These are phyloP conservation scores for Flueggea neowawraea DNA, from an alignment of 441 rosid genomes.

Conservation along the genomic window DNA sequence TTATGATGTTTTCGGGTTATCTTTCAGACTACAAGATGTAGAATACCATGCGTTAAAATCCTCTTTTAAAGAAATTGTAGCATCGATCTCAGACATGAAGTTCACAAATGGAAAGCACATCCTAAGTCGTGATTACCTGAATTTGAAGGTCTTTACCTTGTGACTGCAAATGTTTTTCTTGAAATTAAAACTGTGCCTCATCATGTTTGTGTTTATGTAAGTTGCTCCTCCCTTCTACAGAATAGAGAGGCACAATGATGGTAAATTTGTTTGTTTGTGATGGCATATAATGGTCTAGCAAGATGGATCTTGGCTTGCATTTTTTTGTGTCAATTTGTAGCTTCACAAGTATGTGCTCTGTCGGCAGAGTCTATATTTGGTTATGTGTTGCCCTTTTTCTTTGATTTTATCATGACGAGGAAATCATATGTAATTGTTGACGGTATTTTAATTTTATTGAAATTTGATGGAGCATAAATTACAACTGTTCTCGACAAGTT, in stretches of 20 bases:
- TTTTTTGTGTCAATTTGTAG: background rate
- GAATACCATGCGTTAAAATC: conserved; percentile 46
- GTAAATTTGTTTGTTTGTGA: background rate
- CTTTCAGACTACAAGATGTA: conserved; percentile 56
- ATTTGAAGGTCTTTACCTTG: conserved; percentile 45
- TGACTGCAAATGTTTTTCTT: background rate
- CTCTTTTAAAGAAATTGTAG: conserved; percentile 60
- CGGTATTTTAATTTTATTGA: too few species aligned
- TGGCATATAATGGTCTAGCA: background rate
- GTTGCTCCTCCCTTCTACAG: background rate
- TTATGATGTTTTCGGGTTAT: conserved; percentile 21
- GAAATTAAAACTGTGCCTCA: conserved; percentile 11
- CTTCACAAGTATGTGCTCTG: background rate
- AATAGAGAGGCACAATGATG: background rate
- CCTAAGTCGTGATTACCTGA: conserved; percentile 71
- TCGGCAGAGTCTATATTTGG: background rate
- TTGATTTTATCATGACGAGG: background rate
- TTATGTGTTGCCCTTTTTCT: too few species aligned
- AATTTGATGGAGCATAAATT: conserved; percentile 7
- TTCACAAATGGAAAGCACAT: conserved; percentile 57
- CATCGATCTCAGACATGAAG: conserved; percentile 65
- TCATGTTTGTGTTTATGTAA: background rate
- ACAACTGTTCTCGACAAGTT: conserved; percentile 11
- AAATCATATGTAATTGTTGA: too few species aligned
- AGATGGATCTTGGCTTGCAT: background rate